Conservation (phyloP, 2,329 filamentous ascomycete genomes). For the Venturiaceae sp. region DNA sequence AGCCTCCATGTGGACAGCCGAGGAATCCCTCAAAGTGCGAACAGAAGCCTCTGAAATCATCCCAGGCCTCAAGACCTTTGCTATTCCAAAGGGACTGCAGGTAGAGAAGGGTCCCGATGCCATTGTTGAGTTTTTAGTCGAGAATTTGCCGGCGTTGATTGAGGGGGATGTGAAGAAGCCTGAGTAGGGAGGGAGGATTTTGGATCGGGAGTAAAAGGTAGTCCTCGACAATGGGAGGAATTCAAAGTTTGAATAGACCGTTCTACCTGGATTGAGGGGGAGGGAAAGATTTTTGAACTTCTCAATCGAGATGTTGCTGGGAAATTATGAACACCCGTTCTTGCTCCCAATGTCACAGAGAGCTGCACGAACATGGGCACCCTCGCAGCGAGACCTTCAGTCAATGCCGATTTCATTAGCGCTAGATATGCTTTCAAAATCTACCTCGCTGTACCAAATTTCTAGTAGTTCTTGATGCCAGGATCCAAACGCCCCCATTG, state of each 20-base stretch:
- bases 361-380: too few species aligned
- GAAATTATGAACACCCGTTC: too few species aligned
- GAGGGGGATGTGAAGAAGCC: not conserved
- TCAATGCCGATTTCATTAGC: not conserved
- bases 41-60: constrained; percentile 32
- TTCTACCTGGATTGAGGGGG: too few species aligned
- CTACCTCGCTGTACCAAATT: not conserved
- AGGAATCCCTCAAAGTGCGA: constrained; percentile 32
- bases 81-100: constrained; percentile 45
- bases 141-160: constrained; percentile 12
- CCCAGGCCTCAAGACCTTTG: constrained; percentile 42
- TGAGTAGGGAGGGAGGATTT: too few species aligned
- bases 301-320: too few species aligned
- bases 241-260: too few species aligned
- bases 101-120: constrained; percentile 44
- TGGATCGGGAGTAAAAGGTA: too few species aligned
- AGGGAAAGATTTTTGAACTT: too few species aligned
- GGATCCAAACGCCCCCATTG: not conserved
- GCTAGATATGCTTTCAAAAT: not conserved
- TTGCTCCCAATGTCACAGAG: too few species aligned
- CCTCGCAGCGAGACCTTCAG: too few species aligned
- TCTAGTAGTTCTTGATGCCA: not conserved
- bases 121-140: constrained; percentile 42
- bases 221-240: not conserved
- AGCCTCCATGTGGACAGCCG: constrained; percentile 49